Conservation (phyloP, 2,329 filamentous ascomycete species). For the Neophaeococcomyces mojaviensis region DNA sequence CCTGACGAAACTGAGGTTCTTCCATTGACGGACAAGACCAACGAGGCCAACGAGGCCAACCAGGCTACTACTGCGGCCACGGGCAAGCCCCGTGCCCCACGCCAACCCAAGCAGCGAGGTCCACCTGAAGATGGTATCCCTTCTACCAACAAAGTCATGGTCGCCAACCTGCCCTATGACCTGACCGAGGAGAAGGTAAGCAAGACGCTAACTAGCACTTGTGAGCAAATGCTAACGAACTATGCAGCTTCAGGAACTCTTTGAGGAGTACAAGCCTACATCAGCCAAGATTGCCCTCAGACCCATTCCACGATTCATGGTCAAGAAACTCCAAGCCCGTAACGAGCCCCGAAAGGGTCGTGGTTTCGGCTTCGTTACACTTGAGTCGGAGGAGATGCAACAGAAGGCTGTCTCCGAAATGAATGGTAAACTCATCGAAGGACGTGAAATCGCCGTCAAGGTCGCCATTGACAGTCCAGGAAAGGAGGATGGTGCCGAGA, state of each 20-base stretch:
- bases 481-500: constrained; percentile 78
- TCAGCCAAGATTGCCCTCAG: constrained; percentile 98
- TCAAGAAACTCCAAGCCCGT: constrained; percentile 98
- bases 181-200: constrained; percentile 91
- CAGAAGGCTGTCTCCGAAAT: constrained; percentile 96
- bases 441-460: constrained; percentile 98
- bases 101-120: constrained; percentile 72
- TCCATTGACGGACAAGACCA: constrained; percentile 55
- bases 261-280: constrained; percentile 80
- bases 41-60: constrained; percentile 40
- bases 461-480: constrained; percentile 98
- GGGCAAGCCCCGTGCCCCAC: constrained; percentile 41
- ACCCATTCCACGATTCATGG: constrained; percentile 98
- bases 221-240: constrained; percentile 23
- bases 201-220: constrained; percentile 12
- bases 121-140: constrained; percentile 95
- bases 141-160: constrained; percentile 99
- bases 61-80: constrained; percentile 28
- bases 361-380: constrained; percentile 96
- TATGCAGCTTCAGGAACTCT: constrained; percentile 88
- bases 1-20: constrained; percentile 41
- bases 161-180: constrained; percentile 97
- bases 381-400: constrained; percentile 90
- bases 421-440: constrained; percentile 99
- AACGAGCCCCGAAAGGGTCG: constrained; percentile 98